These are phyloP conservation scores for Pholiota adiposa DNA, from an alignment of 1,284 basidiomycete genomes.

Conservation along the genomic window DNA sequence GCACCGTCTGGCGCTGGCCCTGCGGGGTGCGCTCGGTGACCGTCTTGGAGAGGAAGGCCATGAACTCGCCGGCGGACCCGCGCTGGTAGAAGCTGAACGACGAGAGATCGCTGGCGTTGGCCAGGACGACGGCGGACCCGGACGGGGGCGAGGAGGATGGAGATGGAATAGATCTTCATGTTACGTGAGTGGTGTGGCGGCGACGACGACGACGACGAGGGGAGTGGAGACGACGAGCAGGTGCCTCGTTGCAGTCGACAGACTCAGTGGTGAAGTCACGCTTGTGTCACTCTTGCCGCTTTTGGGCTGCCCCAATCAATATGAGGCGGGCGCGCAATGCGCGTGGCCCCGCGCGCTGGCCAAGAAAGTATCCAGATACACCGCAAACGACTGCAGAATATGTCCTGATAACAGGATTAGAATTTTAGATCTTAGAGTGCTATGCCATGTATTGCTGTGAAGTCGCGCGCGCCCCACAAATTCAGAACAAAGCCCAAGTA, in stretches of 20 bases:
- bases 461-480: too few species aligned
- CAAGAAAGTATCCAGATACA: too few species aligned
- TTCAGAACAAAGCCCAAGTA: too few species aligned
- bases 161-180: slow-evolving; percentile 79
- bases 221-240: not conserved
- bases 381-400: too few species aligned
- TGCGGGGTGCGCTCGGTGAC: slow-evolving; percentile 89
- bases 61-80: slow-evolving; percentile 85
- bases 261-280: too few species aligned
- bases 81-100: slow-evolving; percentile 95
- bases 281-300: not conserved
- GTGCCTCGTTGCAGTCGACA: not conserved
- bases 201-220: too few species aligned
- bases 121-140: slow-evolving; percentile 69
- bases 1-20: slow-evolving; percentile 91
- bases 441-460: too few species aligned
- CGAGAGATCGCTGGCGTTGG: slow-evolving; percentile 82
- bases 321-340: not conserved
- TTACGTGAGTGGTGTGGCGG: slow-evolving; percentile 20
- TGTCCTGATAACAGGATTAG: too few species aligned
- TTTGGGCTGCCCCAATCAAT: not conserved
- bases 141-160: slow-evolving; percentile 59
- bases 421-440: too few species aligned
- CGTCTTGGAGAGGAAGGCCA: slow-evolving; percentile 91
- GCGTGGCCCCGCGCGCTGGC: not conserved